A percentile compares a stretch with the other conserved stretches of the same genome.
Conservation (phyloP, 768 basidiomycete genomes). For the Baorangia bicolor region DNA sequence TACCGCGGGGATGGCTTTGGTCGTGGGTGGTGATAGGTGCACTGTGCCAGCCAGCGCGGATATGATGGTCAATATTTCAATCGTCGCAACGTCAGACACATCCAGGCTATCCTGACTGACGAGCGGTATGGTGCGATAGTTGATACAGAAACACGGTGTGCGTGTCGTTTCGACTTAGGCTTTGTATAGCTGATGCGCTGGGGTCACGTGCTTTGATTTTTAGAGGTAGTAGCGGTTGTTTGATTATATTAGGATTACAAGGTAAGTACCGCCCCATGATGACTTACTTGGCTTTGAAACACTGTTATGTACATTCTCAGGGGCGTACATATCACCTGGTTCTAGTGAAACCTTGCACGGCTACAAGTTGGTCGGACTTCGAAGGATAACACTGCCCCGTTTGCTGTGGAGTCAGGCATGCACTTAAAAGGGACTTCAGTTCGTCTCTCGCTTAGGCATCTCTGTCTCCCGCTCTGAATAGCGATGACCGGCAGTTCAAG, state of each 20-base stretch:
- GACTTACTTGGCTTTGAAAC: too few relatives aligned
- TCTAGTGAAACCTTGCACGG: too few relatives aligned
- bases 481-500: background rate
- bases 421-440: background rate
- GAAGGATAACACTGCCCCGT: background rate
- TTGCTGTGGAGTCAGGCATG: background rate
- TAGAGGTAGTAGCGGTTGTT: too few relatives aligned
- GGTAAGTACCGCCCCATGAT: too few relatives aligned
- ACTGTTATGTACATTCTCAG: too few relatives aligned
- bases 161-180: conserved; percentile 5
- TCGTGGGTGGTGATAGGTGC: background rate
- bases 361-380: too few relatives aligned
- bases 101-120: conserved; percentile 1
- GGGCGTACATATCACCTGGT: too few relatives aligned
- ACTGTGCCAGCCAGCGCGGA: background rate
- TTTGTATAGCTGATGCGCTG: background rate
- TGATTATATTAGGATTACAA: too few relatives aligned
- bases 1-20: background rate
- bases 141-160: conserved; percentile 8
- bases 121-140: background rate
- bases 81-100: background rate
- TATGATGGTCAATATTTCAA: background rate
- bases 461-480: background rate
- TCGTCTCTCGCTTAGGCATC: background rate
- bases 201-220: conserved; percentile 20